These are phyloP conservation scores for Perilla frutescens DNA, from an alignment of 257 asterid species.

Conservation along the genomic window DNA sequence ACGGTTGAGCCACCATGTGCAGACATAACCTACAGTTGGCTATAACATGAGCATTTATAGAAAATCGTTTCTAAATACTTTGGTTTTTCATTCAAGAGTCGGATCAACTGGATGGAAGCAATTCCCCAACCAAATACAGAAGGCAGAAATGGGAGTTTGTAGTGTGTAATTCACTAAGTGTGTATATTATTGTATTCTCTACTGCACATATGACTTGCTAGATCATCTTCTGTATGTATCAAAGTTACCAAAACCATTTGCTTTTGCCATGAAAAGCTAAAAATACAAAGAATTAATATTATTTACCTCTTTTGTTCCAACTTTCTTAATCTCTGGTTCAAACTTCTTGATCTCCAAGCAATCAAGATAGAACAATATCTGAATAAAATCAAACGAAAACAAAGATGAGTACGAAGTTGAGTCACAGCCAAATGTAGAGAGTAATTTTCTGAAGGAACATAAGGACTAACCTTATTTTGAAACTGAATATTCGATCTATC, in stretches of 20 bases:
- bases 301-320: slow-evolving; percentile 57
- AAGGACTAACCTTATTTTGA: slow-evolving; percentile 71
- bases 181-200: not conserved
- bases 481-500: slow-evolving; percentile 69
- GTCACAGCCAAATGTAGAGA: slow-evolving; percentile 20
- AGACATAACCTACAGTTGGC: slow-evolving; percentile 49
- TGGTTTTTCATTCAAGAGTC: slow-evolving; percentile 3
- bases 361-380: slow-evolving; percentile 67
- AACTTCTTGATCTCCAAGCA: slow-evolving; percentile 54
- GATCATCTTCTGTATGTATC: too few species aligned
- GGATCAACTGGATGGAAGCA: slow-evolving; percentile 5
- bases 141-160: not conserved
- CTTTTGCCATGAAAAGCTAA: slow-evolving; percentile 1
- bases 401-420: slow-evolving; percentile 17
- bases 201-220: not conserved
- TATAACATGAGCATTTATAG: slow-evolving; percentile 16
- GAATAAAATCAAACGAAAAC: slow-evolving; percentile 31
- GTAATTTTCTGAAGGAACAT: slow-evolving; percentile 12
- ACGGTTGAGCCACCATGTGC: slow-evolving; percentile 46
- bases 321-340: slow-evolving; percentile 37
- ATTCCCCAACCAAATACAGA: not conserved
- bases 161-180: not conserved
- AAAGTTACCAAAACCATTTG: not conserved
- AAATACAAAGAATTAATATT: not conserved
- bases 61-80: not conserved